Conservation (phyloP, 176 grass and related monocot species). For the sorghum (Sorghum bicolor) region Sorghum_bicolor_NCBIv3 NC_012878.2:352501-353000, state of each 20-base stretch:
- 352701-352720: conserved; percentile 88
- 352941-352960: conserved; percentile 76
- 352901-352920: background rate
- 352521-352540: background rate
- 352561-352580: background rate
- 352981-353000: conserved; percentile 74
- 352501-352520: background rate
- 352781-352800: background rate
- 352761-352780: background rate
- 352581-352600: conserved; percentile 70
- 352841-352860: conserved; percentile 97
- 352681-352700: conserved; percentile 93
- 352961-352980: conserved; percentile 95
- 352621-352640: conserved; percentile 66
- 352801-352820: conserved; percentile 56
- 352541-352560: background rate
- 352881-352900: conserved; percentile 21
- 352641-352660: conserved; percentile 88
- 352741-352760: background rate
- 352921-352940: conserved; percentile 7
- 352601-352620: conserved; percentile 93
- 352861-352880: conserved; percentile 92
- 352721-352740: conserved; percentile 64
- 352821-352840: conserved; percentile 88
- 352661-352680: conserved; percentile 99